A percentile compares a stretch with the other conserved stretches of the same genome.
phyloP scores from a whole-genome alignment of 2,329 filamentous ascomycete genomes.

The Talaromyces sp. region DNA sequence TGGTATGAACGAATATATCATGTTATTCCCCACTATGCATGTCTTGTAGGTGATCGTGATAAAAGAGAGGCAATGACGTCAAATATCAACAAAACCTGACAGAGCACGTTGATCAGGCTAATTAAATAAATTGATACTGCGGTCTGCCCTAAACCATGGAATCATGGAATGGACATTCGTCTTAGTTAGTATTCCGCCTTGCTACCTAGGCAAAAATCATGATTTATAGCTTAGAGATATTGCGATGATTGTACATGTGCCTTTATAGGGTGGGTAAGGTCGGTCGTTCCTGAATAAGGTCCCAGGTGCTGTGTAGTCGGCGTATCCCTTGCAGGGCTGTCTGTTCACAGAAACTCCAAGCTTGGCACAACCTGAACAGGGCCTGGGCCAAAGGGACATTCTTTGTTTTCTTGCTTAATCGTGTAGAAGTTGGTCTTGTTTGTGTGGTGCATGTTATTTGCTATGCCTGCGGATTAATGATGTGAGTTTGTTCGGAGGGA shows the following conservation, averaged over 20 bases:
- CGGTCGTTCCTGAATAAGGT: not conserved
- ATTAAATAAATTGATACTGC: not conserved
- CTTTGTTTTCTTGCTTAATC: not conserved
- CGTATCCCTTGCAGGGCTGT: conserved; percentile 6
- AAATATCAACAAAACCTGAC: not conserved
- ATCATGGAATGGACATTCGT: conserved; percentile 10
- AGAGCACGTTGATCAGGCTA: not conserved
- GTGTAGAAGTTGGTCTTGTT: not conserved
- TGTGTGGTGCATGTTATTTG: too few species aligned
- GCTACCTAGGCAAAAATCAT: not conserved
- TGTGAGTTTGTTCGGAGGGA: too few species aligned
- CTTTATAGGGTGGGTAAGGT: not conserved
- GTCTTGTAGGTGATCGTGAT: not conserved
- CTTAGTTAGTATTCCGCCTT: not conserved
- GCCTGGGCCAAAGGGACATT: not conserved
- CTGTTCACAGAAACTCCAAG: not conserved
- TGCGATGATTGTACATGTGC: not conserved
- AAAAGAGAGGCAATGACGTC: not conserved
- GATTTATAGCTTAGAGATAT: too few species aligned
- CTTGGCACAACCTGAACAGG: not conserved
- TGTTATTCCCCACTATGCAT: not conserved
- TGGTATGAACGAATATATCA: not conserved
- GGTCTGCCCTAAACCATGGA: conserved; percentile 1
- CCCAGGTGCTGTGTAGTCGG: not conserved
- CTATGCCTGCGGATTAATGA: too few species aligned